A percentile compares a stretch with the other conserved stretches of the same genome.
Evolutionary conservation across 768 basidiomycete species (phyloP).

Genomic region (Russula foetens): DNA sequence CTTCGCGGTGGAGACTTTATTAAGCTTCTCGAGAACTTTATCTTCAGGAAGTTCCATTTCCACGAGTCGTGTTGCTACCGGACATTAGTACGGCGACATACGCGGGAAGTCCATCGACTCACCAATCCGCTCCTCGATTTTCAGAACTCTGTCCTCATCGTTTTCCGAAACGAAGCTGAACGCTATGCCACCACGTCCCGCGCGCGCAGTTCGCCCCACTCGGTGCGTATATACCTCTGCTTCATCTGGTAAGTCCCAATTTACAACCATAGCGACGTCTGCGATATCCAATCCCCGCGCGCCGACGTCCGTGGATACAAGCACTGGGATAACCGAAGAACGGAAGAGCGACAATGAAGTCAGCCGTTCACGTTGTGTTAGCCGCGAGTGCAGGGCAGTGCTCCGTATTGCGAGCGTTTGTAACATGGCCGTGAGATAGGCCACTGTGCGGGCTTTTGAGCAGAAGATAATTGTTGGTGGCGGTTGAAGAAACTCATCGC

Average conservation of each 20-base stretch:
- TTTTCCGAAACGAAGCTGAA: conserved; percentile 93
- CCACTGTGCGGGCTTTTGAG: conserved; percentile 75
- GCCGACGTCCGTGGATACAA: conserved; percentile 93
- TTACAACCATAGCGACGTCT: conserved; percentile 91
- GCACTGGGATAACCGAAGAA: conserved; percentile 77
- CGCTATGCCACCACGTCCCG: conserved; percentile 81
- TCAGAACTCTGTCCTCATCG: conserved; percentile 77
- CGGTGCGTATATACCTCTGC: conserved; percentile 95
- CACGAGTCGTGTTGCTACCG: conserved; percentile 48
- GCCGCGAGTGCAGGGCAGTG: conserved; percentile 85
- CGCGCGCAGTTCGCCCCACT: conserved; percentile 88
- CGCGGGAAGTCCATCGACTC: conserved; percentile 27
- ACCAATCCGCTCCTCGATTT: conserved; percentile 85
- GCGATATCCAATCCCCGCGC: conserved; percentile 94
- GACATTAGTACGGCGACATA: background rate
- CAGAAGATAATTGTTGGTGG: conserved; percentile 97
- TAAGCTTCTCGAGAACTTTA: conserved; percentile 76
- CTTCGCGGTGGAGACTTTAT: conserved; percentile 87
- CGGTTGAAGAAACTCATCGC: conserved; percentile 57
- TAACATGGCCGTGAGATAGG: conserved; percentile 76
- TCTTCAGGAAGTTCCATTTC: conserved; percentile 74
- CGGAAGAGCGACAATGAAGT: conserved; percentile 81
- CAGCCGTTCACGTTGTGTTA: conserved; percentile 87
- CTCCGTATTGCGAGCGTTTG: conserved; percentile 75
- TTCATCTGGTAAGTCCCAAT: conserved; percentile 90